Evolutionary conservation across 345 rosid species (phyloP), one percentile per base, ranked within the genome.

Genomic region (Gossypium herbaceum): DNA sequence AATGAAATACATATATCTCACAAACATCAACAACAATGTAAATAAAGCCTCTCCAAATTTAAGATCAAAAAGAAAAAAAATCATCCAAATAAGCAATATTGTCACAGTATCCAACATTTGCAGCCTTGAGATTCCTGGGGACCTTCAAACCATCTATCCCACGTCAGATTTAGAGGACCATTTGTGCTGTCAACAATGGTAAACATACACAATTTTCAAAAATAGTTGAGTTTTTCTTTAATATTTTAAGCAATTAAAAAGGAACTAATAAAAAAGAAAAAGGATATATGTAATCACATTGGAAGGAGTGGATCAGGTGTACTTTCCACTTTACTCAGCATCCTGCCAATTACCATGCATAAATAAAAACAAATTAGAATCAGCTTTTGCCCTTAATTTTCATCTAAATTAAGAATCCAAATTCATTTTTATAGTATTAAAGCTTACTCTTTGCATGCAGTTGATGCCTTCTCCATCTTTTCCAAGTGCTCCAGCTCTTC

Each of bases 81-180:
- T n/a, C 72, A 44, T 68, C 60, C 60, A 45, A 78, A 68, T 22
- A 68, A 73, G 73, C 80, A 57, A 67, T 22, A 58, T 43, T 55
- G 73, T 86, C 82, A 89, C 45, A 94, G 88, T 58, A 90, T 85
- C 92, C 83, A 81, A 86, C 96, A 92, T 48, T 82, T 85, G 87
- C 97, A 92, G 43, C 96, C 76, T 73, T 80, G 79, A 0, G 88
- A 82, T 48, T 92, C 91, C 71, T 77, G 81, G 10, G 93, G 92
- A 16, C 91, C 82, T 79, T 92, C 91, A 52, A 94, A 94, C 98
- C 98, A 94, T 69, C 86, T 88, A 73, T 94, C 98, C 98, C 98
- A 92, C n/a, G 55, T 22, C 0, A 88, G 84, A 45, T 88, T 89
- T 19, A 83, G 62, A 5, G 94, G 97, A 13, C 97, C 93, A 63